Conservation (phyloP, 768 basidiomycete genomes). For the Suillus weaverae region DNA sequence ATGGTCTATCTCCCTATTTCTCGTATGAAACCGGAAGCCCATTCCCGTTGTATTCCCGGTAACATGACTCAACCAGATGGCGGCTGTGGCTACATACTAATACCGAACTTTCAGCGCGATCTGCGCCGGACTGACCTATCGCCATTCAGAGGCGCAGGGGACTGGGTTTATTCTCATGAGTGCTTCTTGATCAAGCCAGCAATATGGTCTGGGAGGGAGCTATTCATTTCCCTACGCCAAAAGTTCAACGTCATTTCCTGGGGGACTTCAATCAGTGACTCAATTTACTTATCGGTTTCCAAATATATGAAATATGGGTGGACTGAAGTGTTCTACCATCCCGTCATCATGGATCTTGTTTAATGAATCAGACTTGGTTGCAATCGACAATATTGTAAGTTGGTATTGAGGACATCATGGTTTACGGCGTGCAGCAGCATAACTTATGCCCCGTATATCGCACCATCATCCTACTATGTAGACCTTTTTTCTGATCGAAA, state of each 20-base stretch:
- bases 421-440: too few species aligned
- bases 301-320: slow-evolving; percentile 29
- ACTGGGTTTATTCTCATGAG: background rate
- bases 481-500: too few species aligned
- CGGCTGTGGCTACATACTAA: background rate
- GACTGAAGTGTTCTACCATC: slow-evolving; percentile 34
- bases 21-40: background rate
- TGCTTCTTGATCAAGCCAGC: background rate
- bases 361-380: slow-evolving; percentile 18
- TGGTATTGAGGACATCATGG: background rate
- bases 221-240: background rate
- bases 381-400: slow-evolving; percentile 28
- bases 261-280: background rate
- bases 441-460: too few species aligned
- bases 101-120: background rate
- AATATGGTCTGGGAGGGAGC: background rate
- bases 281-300: background rate
- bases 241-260: background rate
- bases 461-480: too few species aligned
- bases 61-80: background rate
- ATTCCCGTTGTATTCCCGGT: background rate
- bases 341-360: slow-evolving; percentile 12
- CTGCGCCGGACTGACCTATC: background rate
- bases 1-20: background rate
- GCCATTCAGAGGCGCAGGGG: background rate